Evolutionary conservation across 345 rosid species (phyloP), one percentile per base, ranked within the genome.

Genomic region (Eucalyptus curtisii): DNA sequence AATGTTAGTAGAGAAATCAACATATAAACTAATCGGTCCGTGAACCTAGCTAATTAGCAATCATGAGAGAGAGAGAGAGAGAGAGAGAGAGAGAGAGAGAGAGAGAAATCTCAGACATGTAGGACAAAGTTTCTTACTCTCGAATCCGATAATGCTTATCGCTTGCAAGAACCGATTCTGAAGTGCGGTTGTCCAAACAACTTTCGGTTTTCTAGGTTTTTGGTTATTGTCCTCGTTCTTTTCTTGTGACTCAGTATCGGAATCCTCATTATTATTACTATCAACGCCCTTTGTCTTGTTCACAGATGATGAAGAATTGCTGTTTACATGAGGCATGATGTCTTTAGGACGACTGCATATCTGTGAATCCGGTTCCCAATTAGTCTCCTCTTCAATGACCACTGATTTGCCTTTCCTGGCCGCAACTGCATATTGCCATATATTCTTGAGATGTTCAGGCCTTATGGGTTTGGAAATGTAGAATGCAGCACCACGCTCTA

Each of bases 391-490:
- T 71, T 91, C 89, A 16, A 85, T 53, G 12, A 5, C 79, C 6
- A 49, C 19, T 24, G 93, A 82, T 87, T 93, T 93, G 5, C 93
- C 92, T 47, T 90, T 93, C 89, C 89, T 95, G 14, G 81, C 87
- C 6, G 90, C 71, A 40, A 94, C 55, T 3, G 95, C 95, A 80
- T 90, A 90, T 81, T 95, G 94, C 94, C 95, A 95, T 3, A 96
- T 88, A 53, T 91, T 94, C 64, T 93, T 90, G 19, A 97, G 90
- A 57, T 93, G 96, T 16, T 64, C 90, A 7, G 90, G 87, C 30
- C 88, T 93, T 9, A 96, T 86, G 45, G 99, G 98, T 91, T 97
- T 97, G 24, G 91, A 91, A 13, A 96, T 57, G 89, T 90, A 96
- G 86, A 92, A 93, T 40, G 91, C 89, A 10, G 94, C 98, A 88